Evolutionary conservation across 257 asterid species (phyloP).

Genomic region (Solanum chmielewskii): DNA sequence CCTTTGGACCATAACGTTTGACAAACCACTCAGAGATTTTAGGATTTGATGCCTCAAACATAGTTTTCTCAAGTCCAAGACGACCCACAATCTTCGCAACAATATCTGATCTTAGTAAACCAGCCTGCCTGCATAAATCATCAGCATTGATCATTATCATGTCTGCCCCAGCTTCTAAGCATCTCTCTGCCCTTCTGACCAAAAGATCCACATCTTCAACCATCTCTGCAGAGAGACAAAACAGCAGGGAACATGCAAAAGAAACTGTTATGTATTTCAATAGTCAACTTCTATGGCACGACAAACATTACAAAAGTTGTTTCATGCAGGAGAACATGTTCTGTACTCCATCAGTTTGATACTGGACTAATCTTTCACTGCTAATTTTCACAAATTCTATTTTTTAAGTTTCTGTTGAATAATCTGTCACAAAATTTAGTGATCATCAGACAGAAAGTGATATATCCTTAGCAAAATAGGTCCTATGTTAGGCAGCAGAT

Average conservation of each 20-base stretch:
- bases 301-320: neutral
- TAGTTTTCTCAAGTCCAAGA: constrained; percentile 80
- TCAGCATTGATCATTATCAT: constrained; percentile 94
- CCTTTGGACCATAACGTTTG: constrained; percentile 83
- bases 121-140: constrained; percentile 57
- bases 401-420: neutral
- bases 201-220: constrained; percentile 84
- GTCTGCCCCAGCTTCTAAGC: constrained; percentile 98
- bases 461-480: neutral
- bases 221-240: constrained; percentile 40
- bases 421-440: neutral
- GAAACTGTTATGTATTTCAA: neutral
- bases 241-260: neutral
- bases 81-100: constrained; percentile 73
- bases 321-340: neutral
- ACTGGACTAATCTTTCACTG: neutral
- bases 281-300: neutral
- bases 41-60: constrained; percentile 88
- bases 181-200: constrained; percentile 89
- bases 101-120: constrained; percentile 67
- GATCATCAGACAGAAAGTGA: neutral
- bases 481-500: neutral
- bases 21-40: constrained; percentile 85
- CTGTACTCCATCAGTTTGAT: neutral
- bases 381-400: neutral